Evolutionary conservation across 306 rosid species (phyloP), one percentile per base, ranked within the genome.

Genomic region (Prunus kanzakura): DNA sequence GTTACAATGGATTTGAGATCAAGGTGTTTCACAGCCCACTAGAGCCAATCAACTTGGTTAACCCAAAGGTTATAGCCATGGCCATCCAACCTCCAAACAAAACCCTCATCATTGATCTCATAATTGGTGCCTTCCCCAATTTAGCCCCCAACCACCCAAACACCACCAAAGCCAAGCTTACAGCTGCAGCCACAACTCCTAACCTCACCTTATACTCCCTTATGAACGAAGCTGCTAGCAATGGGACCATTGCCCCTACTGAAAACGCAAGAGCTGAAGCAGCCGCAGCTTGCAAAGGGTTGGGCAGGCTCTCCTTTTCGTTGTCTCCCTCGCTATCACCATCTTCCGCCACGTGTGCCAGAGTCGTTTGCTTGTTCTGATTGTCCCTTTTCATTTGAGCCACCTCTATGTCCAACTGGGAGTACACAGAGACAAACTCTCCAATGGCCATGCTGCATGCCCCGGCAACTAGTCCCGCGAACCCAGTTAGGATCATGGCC

Each of bases 401-500:
- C 47, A 95, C 27, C 76, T 89, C 99, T 9, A 88, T 89, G 77
- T 95, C 99, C 60, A 89, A 49, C 52, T 95, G 99, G 0, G 99
- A 92, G 76, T 92, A 89, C 3, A 95, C 99, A 2, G 99, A 95
- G 25, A 95, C 99, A 51, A 89, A 95, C 82, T 95, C 99, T 0
- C 99, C 97, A 4, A 95, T 95, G 11, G 99, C 99, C 99, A 95
- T 95, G 76, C 99, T 95, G 11, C 93, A 95, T 0, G 97, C 98
- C 0, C 99, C 99, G 0, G 97, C 99, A 0, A 95, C 92, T 2
- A 95, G 76, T 1, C 97, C 97, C 0, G 98, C 97, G 14, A 95
- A 92, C 18, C 99, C 99, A 0, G 93, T 67, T 14, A 95, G 81
- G 66, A 95, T 95, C 99, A 95, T 95, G 80, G 72, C 91, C 76